Evolutionary conservation across 345 rosid species (phyloP).

Genomic region (Hirschfeldia incana): DNA sequence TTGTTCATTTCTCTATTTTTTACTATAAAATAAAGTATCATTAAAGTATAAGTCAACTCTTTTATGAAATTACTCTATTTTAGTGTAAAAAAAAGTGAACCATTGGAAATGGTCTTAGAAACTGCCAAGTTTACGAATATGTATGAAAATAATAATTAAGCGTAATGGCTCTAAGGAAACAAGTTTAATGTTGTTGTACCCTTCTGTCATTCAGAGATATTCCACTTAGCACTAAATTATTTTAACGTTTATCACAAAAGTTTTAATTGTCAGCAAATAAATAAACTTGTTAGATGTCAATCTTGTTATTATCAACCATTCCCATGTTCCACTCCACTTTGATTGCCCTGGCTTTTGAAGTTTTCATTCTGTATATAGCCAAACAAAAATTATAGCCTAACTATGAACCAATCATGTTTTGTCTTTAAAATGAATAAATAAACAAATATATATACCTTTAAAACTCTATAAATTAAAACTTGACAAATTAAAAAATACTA

Average conservation of each 20-base stretch:
- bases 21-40: too few species aligned
- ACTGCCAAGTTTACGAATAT: too few species aligned
- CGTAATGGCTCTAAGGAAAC: not conserved
- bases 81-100: too few species aligned
- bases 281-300: not conserved
- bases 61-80: too few species aligned
- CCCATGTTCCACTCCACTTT: conserved; percentile 1
- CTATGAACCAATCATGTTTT: not conserved
- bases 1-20: too few species aligned
- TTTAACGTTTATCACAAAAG: not conserved
- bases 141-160: not conserved
- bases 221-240: not conserved
- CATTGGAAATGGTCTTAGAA: too few species aligned
- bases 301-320: not conserved
- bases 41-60: too few species aligned
- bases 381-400: not conserved
- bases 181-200: not conserved
- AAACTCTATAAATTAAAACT: too few species aligned
- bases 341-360: not conserved
- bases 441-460: too few species aligned
- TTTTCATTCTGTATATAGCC: not conserved
- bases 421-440: too few species aligned
- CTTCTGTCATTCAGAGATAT: not conserved
- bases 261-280: not conserved
- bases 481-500: too few species aligned